These are phyloP conservation scores for Chaetomiaceae sp. DNA, from an alignment of 2,329 filamentous ascomycete species.

Conservation along the genomic window DNA sequence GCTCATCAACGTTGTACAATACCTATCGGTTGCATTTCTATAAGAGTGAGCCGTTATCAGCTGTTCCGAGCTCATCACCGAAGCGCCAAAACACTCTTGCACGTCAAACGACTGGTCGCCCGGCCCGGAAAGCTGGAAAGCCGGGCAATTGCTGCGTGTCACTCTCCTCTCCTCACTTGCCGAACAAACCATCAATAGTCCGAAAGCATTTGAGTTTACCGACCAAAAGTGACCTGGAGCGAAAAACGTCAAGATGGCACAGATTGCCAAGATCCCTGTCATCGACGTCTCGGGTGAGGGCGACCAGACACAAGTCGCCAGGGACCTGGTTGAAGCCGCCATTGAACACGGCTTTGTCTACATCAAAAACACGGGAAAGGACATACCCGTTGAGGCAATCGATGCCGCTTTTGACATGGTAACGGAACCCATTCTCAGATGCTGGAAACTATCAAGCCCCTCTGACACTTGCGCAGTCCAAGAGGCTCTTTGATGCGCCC, in stretches of 20 bases:
- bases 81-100: no score
- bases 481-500: slow-evolving; percentile 67
- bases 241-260: slow-evolving; percentile 26
- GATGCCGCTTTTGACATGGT: slow-evolving; percentile 72
- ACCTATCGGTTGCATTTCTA: no score
- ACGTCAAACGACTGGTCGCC: no score
- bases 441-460: not conserved
- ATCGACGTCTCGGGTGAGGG: slow-evolving; percentile 70
- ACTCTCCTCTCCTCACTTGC: no score
- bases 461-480: slow-evolving; percentile 47
- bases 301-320: slow-evolving; percentile 53
- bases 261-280: slow-evolving; percentile 61
- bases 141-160: no score
- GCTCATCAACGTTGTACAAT: no score
- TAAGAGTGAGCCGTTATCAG: no score
- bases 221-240: not conserved
- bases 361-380: slow-evolving; percentile 67
- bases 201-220: no score
- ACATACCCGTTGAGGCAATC: slow-evolving; percentile 64
- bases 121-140: no score
- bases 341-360: slow-evolving; percentile 85
- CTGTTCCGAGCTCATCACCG: no score
- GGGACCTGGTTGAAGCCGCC: slow-evolving; percentile 73
- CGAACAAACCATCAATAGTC: no score
- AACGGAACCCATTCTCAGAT: slow-evolving; percentile 18